Base-by-base conservation (phyloP, 2,329 filamentous ascomycete genomes). In the Stromatinia cepivora region DNA sequence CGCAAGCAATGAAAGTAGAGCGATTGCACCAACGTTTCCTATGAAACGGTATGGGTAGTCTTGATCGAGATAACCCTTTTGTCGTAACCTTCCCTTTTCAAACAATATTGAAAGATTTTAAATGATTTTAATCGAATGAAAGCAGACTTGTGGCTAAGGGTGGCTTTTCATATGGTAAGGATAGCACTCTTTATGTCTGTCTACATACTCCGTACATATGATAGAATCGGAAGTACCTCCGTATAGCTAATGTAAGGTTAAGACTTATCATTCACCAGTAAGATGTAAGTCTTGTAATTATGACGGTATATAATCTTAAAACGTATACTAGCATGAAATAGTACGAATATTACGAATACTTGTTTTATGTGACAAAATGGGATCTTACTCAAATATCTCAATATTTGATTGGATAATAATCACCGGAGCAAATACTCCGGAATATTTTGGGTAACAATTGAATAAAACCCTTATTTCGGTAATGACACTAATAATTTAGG, bases 381-480 rank as follows among this genome's bases (percentile, higher is more conserved):
- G 31, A 31, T 31, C 31, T 31, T 31, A 31, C 3, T 31, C 11
- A 39, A 42, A 42, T 42, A 42, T 42, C 39, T 15, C 22, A 52
- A n/a, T 13, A 13, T 25, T 8, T 20, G 4, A 57, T 58, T 58
- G 31, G 34, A 25, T 42, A 28, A 42, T 25, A 25, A 25, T 58
- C 0, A 15, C 31, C 65, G 65, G 65, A 67, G 65, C 42, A 67
- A 52, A 67, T 45, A 31, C 54, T 67, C 54, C 65, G 56, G 31
- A 31, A 5, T 2, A n/a, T 13, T 11, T 36, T 8, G 20, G 4
- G 20, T 9, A 20, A 17, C 39, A 42, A 42, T 42, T 39, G 10
- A 20, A 56, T 34, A 36, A 34, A 34, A 34, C 53, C 53, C 20
- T 56, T 22, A 20, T 57, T 42, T 58, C n/a, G 22, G 56, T 42